Evolutionary conservation across 2,329 filamentous ascomycete species (phyloP), one percentile per base, ranked within the genome.

Genomic region (Lecanicillium sp.): DNA sequence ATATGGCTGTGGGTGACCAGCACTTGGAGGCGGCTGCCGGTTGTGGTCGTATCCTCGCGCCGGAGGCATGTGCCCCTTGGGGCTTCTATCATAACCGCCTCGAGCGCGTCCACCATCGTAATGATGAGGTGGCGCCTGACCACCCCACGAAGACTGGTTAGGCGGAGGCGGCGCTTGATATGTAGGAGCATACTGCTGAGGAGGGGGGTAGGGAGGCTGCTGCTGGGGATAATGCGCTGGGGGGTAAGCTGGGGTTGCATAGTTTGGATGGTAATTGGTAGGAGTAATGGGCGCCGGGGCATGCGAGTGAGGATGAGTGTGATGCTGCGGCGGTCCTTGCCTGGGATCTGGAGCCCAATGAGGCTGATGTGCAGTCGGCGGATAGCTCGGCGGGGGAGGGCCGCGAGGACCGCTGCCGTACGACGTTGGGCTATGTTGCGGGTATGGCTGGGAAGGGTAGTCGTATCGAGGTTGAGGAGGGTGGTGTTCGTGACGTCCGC

Each of bases 231-330:
- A 64, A 38, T 66, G 62, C 17, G 62, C 41, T 32, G 58, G 52
- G 22, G 57, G 56, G 42, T 77, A 79, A 8, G 64, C 56, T 48
- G 78, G 77, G 29, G 70, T 69, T 29, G 73, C 67, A 51, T 77
- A 79, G 55, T 73, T 76, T 25, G 72, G 72, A 46, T 77, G 74
- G 49, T 78, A 78, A 49, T 72, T 74, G 44, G 69, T 62, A 22
- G 70, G 58, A 36, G 72, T 65, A 25, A 78, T 58, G 19, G 71
- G 69, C 39, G 64, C 53, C 29, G 66, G 64, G 31, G 62, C 58
- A 49, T 74, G 72, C 25, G 65, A 55, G 17, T 68, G 61, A n/a
- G 65, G 55, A 17, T 68, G 61, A n/a, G 58, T 55, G 45, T 64
- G 61, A 37, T 62, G 62, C 22, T 25, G 22, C 22, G 22, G 22